Conservation (phyloP, 345 rosid species). For the Nephelium lappaceum region DNA sequence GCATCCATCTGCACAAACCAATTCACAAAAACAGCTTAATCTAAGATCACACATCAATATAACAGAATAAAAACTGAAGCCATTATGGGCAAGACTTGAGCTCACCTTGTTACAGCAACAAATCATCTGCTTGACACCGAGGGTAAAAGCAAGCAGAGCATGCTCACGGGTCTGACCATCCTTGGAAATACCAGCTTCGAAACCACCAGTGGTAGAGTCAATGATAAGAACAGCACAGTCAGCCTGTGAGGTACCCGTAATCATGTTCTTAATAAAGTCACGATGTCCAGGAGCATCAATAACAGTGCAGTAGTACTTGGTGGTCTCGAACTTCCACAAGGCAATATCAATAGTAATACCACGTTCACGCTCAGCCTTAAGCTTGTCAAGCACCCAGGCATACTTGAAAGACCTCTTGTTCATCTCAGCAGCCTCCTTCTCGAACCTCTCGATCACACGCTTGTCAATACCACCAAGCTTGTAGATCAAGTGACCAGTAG, state of each 20-base stretch:
- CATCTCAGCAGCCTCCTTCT: conserved; percentile 86
- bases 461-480: conserved; percentile 87
- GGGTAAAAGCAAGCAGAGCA: conserved; percentile 68
- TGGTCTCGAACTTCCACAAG: conserved; percentile 75
- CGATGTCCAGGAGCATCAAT: conserved; percentile 83
- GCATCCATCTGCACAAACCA: conserved; percentile 44
- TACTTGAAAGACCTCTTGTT: conserved; percentile 82
- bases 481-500: conserved; percentile 78
- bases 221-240: conserved; percentile 80
- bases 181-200: conserved; percentile 84
- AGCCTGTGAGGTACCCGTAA: conserved; percentile 80
- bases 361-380: conserved; percentile 80
- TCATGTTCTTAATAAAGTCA: conserved; percentile 86
- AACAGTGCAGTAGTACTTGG: conserved; percentile 73
- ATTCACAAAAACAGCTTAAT: not conserved
- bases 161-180: conserved; percentile 89
- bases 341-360: conserved; percentile 80
- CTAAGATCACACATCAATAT: not conserved
- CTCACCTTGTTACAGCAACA: conserved; percentile 74
- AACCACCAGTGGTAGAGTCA: conserved; percentile 86
- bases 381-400: conserved; percentile 80
- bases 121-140: conserved; percentile 75
- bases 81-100: not conserved
- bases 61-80: not conserved
- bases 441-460: conserved; percentile 80